Evolutionary conservation across 2,329 filamentous ascomycete species (phyloP).

Genomic region (Cadophora luteo-olivacea): DNA sequence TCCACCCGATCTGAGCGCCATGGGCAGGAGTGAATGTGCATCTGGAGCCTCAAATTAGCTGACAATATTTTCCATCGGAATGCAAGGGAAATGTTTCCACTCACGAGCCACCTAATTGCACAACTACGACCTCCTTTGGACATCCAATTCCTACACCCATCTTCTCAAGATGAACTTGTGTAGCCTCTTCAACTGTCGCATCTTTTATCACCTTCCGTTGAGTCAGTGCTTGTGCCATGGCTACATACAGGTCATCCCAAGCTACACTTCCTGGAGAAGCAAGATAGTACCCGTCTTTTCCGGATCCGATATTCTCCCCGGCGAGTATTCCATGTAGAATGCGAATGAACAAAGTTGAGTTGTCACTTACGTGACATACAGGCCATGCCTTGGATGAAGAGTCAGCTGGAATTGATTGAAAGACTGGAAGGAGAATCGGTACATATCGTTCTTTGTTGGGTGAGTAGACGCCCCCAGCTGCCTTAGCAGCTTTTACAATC

Average conservation of each 20-base stretch:
- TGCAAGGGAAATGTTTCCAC: neutral
- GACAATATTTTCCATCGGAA: neutral
- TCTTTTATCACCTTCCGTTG: neutral
- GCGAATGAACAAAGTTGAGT: neutral
- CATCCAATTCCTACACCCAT: slow-evolving; percentile 7
- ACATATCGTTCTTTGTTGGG: neutral
- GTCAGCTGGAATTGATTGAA: neutral
- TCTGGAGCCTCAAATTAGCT: neutral
- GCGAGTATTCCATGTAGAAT: neutral
- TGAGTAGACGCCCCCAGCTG: neutral
- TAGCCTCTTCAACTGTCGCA: neutral
- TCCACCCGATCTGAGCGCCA: slow-evolving; percentile 5
- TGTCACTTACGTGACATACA: slow-evolving; percentile 4
- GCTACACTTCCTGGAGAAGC: slow-evolving; percentile 7
- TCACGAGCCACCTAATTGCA: slow-evolving; percentile 10
- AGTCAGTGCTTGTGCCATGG: slow-evolving; percentile 2
- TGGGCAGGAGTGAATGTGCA: slow-evolving; percentile 7
- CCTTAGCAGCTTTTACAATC: slow-evolving; percentile 8
- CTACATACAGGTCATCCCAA: neutral
- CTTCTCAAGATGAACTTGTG: slow-evolving; percentile 3
- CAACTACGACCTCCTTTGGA: neutral
- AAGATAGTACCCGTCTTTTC: neutral
- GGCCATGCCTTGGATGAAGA: neutral
- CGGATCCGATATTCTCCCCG: neutral
- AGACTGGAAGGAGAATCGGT: too few relatives aligned